A percentile compares a stretch with the other conserved stretches of the same genome.
phyloP scores from a whole-genome alignment of 2,329 filamentous ascomycete species.

The Aureobasidium vineae region DNA sequence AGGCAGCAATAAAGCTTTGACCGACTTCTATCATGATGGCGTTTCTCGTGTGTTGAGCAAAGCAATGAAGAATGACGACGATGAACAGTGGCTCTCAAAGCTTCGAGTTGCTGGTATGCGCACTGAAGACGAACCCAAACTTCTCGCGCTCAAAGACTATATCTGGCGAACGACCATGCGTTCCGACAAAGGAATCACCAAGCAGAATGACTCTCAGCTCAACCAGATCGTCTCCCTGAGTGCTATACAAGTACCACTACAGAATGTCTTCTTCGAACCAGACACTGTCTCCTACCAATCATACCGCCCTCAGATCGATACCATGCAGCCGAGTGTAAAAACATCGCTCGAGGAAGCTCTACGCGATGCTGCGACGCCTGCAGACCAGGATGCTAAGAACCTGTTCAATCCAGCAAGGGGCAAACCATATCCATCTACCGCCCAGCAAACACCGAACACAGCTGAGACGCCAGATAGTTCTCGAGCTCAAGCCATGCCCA shows the following conservation, averaged over 20 bases:
- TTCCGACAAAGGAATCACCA: slow-evolving; percentile 56
- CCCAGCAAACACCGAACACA: slow-evolving; percentile 8
- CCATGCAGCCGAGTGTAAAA: slow-evolving; percentile 13
- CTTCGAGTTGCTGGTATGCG: slow-evolving; percentile 80
- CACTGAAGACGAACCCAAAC: slow-evolving; percentile 82
- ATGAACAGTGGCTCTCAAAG: slow-evolving; percentile 87
- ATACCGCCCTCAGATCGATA: slow-evolving; percentile 6
- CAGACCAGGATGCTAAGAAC: neutral
- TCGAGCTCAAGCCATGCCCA: slow-evolving; percentile 7
- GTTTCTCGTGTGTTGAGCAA: slow-evolving; percentile 59
- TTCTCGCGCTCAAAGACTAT: slow-evolving; percentile 82
- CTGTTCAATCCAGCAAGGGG: slow-evolving; percentile 13
- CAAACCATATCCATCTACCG: slow-evolving; percentile 6
- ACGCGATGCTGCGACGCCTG: slow-evolving; percentile 78
- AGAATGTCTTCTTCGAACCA: slow-evolving; percentile 92
- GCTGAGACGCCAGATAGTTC: neutral
- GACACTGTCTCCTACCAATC: slow-evolving; percentile 54
- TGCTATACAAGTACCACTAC: slow-evolving; percentile 72
- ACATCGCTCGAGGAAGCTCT: slow-evolving; percentile 83
- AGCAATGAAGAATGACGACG: slow-evolving; percentile 80
- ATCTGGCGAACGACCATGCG: slow-evolving; percentile 82
- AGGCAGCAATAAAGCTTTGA: slow-evolving; percentile 26
- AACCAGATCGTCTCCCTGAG: slow-evolving; percentile 73
- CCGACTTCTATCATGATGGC: slow-evolving; percentile 32
- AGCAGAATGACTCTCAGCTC: slow-evolving; percentile 47